phyloP scores from a whole-genome alignment of 2,329 filamentous ascomycete genomes.

The Didymella pomorum region DNA sequence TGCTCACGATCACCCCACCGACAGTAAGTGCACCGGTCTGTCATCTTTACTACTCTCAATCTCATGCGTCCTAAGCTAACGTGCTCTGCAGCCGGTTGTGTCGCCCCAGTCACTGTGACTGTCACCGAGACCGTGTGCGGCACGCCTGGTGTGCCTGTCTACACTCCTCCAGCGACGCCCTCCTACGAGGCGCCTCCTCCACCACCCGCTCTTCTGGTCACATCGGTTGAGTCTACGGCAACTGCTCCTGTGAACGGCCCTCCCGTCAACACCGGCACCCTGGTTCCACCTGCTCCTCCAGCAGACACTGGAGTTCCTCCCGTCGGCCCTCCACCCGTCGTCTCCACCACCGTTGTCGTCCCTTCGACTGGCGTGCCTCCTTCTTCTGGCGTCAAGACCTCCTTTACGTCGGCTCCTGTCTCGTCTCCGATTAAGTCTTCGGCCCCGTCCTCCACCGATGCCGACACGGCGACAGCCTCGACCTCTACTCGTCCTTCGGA shows the following conservation, averaged over 20 bases:
- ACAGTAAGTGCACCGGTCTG: conserved; percentile 22
- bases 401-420: conserved; percentile 8
- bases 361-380: conserved; percentile 8
- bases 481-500: conserved; percentile 14
- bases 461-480: conserved; percentile 8
- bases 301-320: conserved; percentile 16
- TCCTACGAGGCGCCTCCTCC: conserved; percentile 19
- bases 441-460: conserved; percentile 21
- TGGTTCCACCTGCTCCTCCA: conserved; percentile 20
- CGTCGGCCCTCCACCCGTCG: conserved; percentile 16
- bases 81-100: conserved; percentile 22
- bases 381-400: conserved; percentile 12
- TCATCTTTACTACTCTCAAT: neutral
- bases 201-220: conserved; percentile 18
- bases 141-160: conserved; percentile 19
- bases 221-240: conserved; percentile 25
- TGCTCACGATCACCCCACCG: conserved; percentile 21
- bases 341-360: conserved; percentile 1
- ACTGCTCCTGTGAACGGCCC: conserved; percentile 25
- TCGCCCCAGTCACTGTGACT: conserved; percentile 35
- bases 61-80: conserved; percentile 23
- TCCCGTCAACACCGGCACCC: conserved; percentile 17
- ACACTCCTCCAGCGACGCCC: conserved; percentile 22
- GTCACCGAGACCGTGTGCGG: conserved; percentile 38
- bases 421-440: conserved; percentile 18